These are phyloP conservation scores for Penicillium cataractarum DNA, from an alignment of 495 filamentous ascomycete genomes.

Conservation along the genomic window DNA sequence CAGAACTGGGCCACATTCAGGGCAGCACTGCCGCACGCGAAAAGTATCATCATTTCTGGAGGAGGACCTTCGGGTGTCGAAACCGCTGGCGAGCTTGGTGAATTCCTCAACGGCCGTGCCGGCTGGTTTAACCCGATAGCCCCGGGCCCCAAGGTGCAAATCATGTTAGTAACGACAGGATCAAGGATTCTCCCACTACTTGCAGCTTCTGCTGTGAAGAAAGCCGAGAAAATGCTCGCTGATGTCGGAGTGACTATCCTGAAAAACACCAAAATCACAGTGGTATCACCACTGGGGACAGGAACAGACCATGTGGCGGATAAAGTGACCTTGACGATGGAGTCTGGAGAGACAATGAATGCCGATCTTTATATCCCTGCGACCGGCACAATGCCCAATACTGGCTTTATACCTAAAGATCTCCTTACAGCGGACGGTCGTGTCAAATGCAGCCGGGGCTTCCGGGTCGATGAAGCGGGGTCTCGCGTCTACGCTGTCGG, in stretches of 20 bases:
- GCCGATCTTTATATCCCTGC: slow-evolving; percentile 56
- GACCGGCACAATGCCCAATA: slow-evolving; percentile 49
- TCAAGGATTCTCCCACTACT: slow-evolving; percentile 51
- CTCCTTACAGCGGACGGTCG: slow-evolving; percentile 42
- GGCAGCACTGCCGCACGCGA: slow-evolving; percentile 38
- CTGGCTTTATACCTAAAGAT: slow-evolving; percentile 37
- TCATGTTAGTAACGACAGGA: slow-evolving; percentile 46
- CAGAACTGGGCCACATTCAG: slow-evolving; percentile 42
- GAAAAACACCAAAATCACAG: slow-evolving; percentile 37
- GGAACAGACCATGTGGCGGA: slow-evolving; percentile 24
- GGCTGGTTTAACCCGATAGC: slow-evolving; percentile 33
- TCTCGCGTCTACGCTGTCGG: slow-evolving; percentile 51
- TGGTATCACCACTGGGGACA: slow-evolving; percentile 24
- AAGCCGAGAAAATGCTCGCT: slow-evolving; percentile 46
- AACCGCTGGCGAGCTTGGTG: slow-evolving; percentile 55
- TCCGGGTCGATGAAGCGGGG: slow-evolving; percentile 54
- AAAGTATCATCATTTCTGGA: slow-evolving; percentile 49
- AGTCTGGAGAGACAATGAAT: slow-evolving; percentile 39
- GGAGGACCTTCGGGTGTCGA: slow-evolving; percentile 48
- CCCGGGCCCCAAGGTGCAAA: slow-evolving; percentile 40
- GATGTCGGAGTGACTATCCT: slow-evolving; percentile 48
- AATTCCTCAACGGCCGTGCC: slow-evolving; percentile 49
- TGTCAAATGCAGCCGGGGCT: slow-evolving; percentile 45
- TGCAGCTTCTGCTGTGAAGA: slow-evolving; percentile 35
- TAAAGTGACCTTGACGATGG: slow-evolving; percentile 35